phyloP scores from a whole-genome alignment of 768 basidiomycete genomes.

The Macrocybe gigantea region DNA sequence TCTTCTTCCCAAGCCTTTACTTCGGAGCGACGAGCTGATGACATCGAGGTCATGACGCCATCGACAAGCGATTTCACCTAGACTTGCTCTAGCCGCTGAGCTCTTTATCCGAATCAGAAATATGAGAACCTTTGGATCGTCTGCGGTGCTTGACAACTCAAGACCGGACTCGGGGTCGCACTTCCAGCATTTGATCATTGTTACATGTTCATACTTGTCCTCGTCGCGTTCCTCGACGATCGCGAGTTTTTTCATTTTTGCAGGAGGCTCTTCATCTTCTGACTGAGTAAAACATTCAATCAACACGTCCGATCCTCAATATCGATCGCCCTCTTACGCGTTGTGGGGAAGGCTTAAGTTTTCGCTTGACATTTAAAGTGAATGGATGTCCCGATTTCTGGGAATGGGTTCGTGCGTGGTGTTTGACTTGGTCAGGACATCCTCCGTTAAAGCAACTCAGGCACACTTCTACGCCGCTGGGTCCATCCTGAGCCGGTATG shows the following conservation, averaged over 20 bases:
- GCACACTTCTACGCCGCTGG: constrained; percentile 83
- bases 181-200: constrained; percentile 69
- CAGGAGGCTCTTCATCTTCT: constrained; percentile 76
- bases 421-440: constrained; percentile 55
- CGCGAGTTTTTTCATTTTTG: constrained; percentile 85
- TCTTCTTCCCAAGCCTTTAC: constrained; percentile 99
- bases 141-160: constrained; percentile 34
- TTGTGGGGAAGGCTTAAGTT: constrained; percentile 52
- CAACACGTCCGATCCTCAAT: constrained; percentile 2
- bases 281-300: constrained; percentile 32
- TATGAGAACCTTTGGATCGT: constrained; percentile 26
- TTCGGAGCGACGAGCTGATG: constrained; percentile 88
- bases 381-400: constrained; percentile 69
- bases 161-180: constrained; percentile 51
- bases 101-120: neutral
- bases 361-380: constrained; percentile 77
- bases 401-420: constrained; percentile 72
- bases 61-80: constrained; percentile 55
- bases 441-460: constrained; percentile 92
- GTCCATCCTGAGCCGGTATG: constrained; percentile 47
- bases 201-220: constrained; percentile 74
- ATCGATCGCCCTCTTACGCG: constrained; percentile 45
- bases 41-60: constrained; percentile 73
- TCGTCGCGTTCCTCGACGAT: constrained; percentile 84
- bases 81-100: neutral